Evolutionary conservation across 2,329 filamentous ascomycete species (phyloP).

Genomic region (Neonectria punicea): DNA sequence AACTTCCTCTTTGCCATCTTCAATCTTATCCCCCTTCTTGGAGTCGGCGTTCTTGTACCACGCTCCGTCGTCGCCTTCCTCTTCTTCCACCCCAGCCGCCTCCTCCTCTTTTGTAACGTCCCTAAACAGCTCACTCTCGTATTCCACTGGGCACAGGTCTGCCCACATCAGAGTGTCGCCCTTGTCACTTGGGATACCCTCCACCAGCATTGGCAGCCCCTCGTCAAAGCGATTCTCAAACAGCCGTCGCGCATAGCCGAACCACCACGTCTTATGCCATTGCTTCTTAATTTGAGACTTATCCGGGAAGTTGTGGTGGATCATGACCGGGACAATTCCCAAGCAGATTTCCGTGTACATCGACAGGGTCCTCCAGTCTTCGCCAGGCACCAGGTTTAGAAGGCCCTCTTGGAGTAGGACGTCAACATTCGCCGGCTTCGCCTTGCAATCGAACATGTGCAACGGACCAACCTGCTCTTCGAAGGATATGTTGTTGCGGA

Average conservation of each 20-base stretch:
- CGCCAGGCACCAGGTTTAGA: conserved; percentile 15
- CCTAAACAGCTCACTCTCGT: conserved; percentile 39
- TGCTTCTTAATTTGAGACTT: conserved; percentile 35
- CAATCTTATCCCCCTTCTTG: not conserved
- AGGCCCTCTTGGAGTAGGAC: conserved; percentile 22
- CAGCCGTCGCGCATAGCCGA: conserved; percentile 28
- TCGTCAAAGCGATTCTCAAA: conserved; percentile 28
- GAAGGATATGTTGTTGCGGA: conserved; percentile 34
- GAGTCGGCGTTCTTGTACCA: not conserved
- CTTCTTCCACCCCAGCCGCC: not conserved
- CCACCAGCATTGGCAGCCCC: conserved; percentile 26
- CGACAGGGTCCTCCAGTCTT: conserved; percentile 39
- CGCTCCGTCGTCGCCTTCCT: not conserved
- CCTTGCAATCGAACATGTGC: conserved; percentile 36
- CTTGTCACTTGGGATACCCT: conserved; percentile 31
- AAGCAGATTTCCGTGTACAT: conserved; percentile 45
- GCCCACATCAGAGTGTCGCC: conserved; percentile 35
- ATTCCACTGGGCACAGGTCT: conserved; percentile 38
- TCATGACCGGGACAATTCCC: conserved; percentile 43
- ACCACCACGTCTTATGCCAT: conserved; percentile 43
- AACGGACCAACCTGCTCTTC: conserved; percentile 33
- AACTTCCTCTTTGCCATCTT: not conserved
- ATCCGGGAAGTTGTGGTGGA: conserved; percentile 43
- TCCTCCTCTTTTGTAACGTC: not conserved
- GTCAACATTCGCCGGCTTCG: conserved; percentile 29